Conservation (phyloP, 805 yeast genomes). For the Metschnikowia drakensbergensis region DNA sequence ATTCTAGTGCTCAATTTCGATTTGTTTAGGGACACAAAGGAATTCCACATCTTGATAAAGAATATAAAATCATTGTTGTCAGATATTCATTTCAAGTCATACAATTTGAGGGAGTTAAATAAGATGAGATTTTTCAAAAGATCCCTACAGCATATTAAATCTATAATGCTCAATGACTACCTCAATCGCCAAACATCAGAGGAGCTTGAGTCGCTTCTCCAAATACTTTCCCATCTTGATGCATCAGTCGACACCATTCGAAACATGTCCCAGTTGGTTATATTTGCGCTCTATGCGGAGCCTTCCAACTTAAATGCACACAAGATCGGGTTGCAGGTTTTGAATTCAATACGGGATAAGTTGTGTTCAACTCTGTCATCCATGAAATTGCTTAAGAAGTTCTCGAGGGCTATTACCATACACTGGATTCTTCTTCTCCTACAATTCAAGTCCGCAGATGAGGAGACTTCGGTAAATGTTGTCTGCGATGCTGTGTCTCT, state of each 20-base stretch:
- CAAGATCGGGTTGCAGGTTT: constrained; percentile 31
- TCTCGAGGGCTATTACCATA: constrained; percentile 52
- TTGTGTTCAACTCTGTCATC: constrained; percentile 39
- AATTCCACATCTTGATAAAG: constrained; percentile 49
- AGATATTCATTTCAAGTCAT: constrained; percentile 47
- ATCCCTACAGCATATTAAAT: constrained; percentile 49
- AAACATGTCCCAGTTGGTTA: constrained; percentile 42
- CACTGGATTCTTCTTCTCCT: constrained; percentile 63
- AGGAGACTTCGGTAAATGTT: constrained; percentile 27
- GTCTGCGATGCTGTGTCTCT: constrained; percentile 41
- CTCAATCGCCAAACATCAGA: constrained; percentile 9
- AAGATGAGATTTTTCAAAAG: constrained; percentile 48
- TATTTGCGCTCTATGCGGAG: constrained; percentile 47
- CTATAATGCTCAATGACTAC: constrained; percentile 13
- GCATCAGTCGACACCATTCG: constrained; percentile 53
- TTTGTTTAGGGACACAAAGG: constrained; percentile 55
- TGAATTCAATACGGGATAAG: constrained; percentile 33
- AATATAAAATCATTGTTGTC: constrained; percentile 56
- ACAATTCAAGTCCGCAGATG: constrained; percentile 23
- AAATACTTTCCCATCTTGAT: constrained; percentile 31
- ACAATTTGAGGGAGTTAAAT: constrained; percentile 50
- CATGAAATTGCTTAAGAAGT: constrained; percentile 39
- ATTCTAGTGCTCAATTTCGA: constrained; percentile 52
- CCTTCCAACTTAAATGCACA: constrained; percentile 28
- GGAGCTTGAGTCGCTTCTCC: constrained; percentile 22